phyloP scores from a whole-genome alignment of 2,329 filamentous ascomycete genomes.

The Aureobasidium sp. region DNA sequence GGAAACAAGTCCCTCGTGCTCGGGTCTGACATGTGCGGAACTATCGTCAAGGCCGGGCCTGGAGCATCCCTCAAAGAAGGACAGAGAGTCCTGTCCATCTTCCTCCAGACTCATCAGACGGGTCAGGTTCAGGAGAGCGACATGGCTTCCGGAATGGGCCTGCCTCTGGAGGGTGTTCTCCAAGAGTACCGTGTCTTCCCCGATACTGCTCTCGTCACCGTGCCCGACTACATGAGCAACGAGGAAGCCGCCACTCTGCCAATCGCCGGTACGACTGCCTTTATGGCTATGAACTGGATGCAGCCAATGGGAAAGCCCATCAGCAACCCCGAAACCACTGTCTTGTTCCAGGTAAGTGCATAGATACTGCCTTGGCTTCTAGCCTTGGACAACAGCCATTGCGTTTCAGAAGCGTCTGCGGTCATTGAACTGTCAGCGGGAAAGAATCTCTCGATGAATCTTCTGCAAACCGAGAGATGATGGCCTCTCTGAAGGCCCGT shows the following conservation, averaged over 20 bases:
- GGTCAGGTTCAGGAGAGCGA: conserved; percentile 34
- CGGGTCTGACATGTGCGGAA: conserved; percentile 63
- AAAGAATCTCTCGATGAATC: too few relatives aligned
- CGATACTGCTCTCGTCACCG: conserved; percentile 28
- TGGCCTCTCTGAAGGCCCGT: too few relatives aligned
- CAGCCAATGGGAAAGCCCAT: conserved; percentile 44
- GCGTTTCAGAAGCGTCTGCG: background rate
- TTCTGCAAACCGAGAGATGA: background rate
- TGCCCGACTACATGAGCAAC: conserved; percentile 33
- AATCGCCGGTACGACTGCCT: conserved; percentile 39
- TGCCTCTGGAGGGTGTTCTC: conserved; percentile 36
- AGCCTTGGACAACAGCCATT: too few relatives aligned
- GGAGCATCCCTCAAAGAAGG: conserved; percentile 17
- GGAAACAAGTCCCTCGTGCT: conserved; percentile 45
- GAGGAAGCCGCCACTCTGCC: conserved; percentile 31
- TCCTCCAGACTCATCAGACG: conserved; percentile 43
- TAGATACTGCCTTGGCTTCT: too few relatives aligned
- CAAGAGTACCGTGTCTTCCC: conserved; percentile 36
- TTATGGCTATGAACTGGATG: conserved; percentile 55
- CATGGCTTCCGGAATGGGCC: conserved; percentile 42
- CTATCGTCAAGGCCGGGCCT: conserved; percentile 38
- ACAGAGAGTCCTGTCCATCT: conserved; percentile 36
- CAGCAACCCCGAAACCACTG: conserved; percentile 28
- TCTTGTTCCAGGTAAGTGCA: conserved; percentile 25
- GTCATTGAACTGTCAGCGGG: too few relatives aligned